Percentiles rank a stretch among this genome's conserved stretches.
These are phyloP conservation scores for Vanrija sp. DNA, from an alignment of 1,284 basidiomycete species.

Conservation along the genomic window DNA sequence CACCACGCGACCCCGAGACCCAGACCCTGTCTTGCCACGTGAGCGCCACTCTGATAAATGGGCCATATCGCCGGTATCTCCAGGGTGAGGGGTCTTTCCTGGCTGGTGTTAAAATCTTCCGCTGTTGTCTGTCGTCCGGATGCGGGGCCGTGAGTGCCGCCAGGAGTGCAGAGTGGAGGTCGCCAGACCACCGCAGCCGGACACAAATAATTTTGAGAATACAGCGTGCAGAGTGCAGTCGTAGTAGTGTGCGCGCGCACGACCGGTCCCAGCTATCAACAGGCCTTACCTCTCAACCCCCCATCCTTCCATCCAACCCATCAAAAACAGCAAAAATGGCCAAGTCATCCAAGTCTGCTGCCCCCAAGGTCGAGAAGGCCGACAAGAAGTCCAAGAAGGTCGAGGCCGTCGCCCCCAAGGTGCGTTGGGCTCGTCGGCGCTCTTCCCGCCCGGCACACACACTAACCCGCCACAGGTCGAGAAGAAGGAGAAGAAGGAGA, in stretches of 20 bases:
- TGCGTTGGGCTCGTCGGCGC: neutral
- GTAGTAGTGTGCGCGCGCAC: neutral
- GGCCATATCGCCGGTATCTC: too few species aligned
- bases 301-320: constrained; percentile 1
- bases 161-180: too few species aligned
- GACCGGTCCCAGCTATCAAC: neutral
- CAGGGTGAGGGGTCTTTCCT: too few species aligned
- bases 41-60: too few species aligned
- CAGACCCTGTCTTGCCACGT: too few species aligned
- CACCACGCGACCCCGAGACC: too few species aligned
- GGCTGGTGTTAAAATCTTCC: too few species aligned
- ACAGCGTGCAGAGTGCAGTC: too few species aligned
- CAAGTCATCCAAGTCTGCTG: constrained; percentile 43
- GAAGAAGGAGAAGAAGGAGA: constrained; percentile 37
- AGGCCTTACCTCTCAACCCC: neutral
- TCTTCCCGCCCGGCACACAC: neutral
- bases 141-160: too few species aligned
- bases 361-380: constrained; percentile 15
- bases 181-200: too few species aligned
- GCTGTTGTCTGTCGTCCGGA: too few species aligned
- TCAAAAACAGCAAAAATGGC: constrained; percentile 38
- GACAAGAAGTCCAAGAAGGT: constrained; percentile 31
- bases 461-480: neutral
- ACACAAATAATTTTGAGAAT: too few species aligned
- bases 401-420: constrained; percentile 10